Percentiles rank a stretch among this genome's conserved stretches.
These are phyloP conservation scores for Nitzschia inconspicua DNA, from an alignment of 108 stramenopile species.

Conservation along the genomic window DNA sequence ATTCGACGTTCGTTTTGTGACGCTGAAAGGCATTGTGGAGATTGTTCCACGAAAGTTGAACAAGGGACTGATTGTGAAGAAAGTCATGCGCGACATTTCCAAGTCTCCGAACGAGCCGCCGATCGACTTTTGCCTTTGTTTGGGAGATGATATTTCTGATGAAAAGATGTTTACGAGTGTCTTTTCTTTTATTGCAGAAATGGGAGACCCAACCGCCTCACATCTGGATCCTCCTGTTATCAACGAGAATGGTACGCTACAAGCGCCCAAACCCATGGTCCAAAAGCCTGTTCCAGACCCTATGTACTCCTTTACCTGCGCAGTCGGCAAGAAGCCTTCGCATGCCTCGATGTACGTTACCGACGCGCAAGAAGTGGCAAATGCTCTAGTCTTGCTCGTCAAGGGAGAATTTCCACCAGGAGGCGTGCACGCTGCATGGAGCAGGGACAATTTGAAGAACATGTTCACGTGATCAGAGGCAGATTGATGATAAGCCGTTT, in stretches of 20 bases:
- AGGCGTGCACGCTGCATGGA: slow-evolving; percentile 15
- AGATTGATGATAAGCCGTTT: no score
- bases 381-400: slow-evolving; percentile 58
- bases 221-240: slow-evolving; percentile 49
- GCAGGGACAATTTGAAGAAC: not conserved
- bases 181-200: slow-evolving; percentile 71
- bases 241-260: slow-evolving; percentile 31
- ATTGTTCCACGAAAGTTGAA: slow-evolving; percentile 81
- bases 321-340: slow-evolving; percentile 86
- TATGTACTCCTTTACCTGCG: slow-evolving; percentile 68
- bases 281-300: slow-evolving; percentile 25
- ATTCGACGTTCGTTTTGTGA: slow-evolving; percentile 92
- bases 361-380: slow-evolving; percentile 75
- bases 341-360: slow-evolving; percentile 80
- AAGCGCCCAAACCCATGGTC: slow-evolving; percentile 10
- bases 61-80: slow-evolving; percentile 87
- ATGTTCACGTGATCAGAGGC: slow-evolving; percentile 22
- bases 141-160: slow-evolving; percentile 94
- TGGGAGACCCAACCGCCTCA: slow-evolving; percentile 46
- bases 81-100: slow-evolving; percentile 69
- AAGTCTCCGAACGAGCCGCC: slow-evolving; percentile 23
- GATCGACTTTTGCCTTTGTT: slow-evolving; percentile 89
- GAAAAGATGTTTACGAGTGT: slow-evolving; percentile 97
- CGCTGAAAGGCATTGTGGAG: slow-evolving; percentile 87
- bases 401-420: slow-evolving; percentile 25